These are phyloP conservation scores for Halenospora varia DNA, from an alignment of 495 filamentous ascomycete genomes.

Conservation along the genomic window DNA sequence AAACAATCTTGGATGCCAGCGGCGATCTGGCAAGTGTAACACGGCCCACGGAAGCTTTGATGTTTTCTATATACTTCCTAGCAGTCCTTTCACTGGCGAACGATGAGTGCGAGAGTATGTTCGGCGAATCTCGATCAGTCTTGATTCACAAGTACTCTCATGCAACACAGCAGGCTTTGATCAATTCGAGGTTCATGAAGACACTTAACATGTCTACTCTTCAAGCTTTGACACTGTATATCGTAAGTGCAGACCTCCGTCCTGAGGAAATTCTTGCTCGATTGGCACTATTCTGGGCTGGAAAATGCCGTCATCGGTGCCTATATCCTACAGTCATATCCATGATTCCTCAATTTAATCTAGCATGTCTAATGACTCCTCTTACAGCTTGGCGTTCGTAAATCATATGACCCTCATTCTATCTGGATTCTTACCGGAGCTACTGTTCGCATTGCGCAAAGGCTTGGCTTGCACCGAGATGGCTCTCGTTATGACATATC, in stretches of 20 bases:
- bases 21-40: slow-evolving; percentile 35
- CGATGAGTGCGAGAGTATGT: slow-evolving; percentile 42
- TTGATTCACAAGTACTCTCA: slow-evolving; percentile 39
- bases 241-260: slow-evolving; percentile 49
- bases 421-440: slow-evolving; percentile 39
- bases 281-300: too few relatives aligned
- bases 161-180: slow-evolving; percentile 43
- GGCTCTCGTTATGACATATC: slow-evolving; percentile 46
- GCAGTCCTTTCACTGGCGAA: slow-evolving; percentile 41
- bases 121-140: slow-evolving; percentile 39
- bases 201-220: slow-evolving; percentile 48
- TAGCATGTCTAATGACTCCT: not conserved
- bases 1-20: slow-evolving; percentile 40
- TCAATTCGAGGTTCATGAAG: slow-evolving; percentile 46
- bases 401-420: slow-evolving; percentile 45
- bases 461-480: slow-evolving; percentile 46
- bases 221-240: slow-evolving; percentile 48
- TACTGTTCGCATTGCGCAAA: slow-evolving; percentile 38
- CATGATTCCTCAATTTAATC: too few relatives aligned
- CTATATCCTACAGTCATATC: too few relatives aligned
- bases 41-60: slow-evolving; percentile 44
- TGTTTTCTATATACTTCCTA: slow-evolving; percentile 54
- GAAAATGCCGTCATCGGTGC: too few relatives aligned
- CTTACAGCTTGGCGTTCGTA: slow-evolving; percentile 32
- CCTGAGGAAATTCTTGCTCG: too few relatives aligned